Evolutionary conservation across 192 early-diverging fungal species (phyloP).

Genomic region (Phlyctochytrium arcticum): DNA sequence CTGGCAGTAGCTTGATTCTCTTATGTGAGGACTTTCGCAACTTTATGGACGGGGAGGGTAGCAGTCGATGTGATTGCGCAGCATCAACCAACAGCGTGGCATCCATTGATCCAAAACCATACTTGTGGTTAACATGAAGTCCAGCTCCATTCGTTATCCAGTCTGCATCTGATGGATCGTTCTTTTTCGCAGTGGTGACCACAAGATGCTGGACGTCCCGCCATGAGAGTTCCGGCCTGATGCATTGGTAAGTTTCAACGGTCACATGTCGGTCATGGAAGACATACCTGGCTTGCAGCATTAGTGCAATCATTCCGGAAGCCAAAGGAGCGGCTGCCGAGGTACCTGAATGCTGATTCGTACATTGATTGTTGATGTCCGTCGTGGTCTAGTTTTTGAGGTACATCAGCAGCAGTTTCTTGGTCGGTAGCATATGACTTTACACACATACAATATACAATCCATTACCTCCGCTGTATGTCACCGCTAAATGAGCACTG

Average conservation of each 20-base stretch:
- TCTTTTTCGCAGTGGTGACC: slow-evolving; percentile 68
- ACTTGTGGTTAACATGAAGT: slow-evolving; percentile 84
- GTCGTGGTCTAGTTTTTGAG: slow-evolving; percentile 67
- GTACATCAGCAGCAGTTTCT: no score
- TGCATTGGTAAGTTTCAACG: no score
- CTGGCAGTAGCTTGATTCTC: slow-evolving; percentile 6
- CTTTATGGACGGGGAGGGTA: slow-evolving; percentile 60
- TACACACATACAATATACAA: slow-evolving; percentile 64
- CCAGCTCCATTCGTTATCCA: slow-evolving; percentile 72
- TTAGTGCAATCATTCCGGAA: slow-evolving; percentile 86
- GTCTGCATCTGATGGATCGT: slow-evolving; percentile 61
- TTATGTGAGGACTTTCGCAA: slow-evolving; percentile 34
- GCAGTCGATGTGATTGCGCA: slow-evolving; percentile 56
- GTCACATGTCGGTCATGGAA: no score
- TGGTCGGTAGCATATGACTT: no score
- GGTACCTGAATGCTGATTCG: slow-evolving; percentile 80
- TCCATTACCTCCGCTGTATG: slow-evolving; percentile 74
- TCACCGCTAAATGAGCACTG: slow-evolving; percentile 80
- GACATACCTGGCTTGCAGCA: slow-evolving; percentile 53
- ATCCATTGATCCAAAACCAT: slow-evolving; percentile 88
- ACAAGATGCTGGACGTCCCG: slow-evolving; percentile 87
- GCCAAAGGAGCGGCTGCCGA: slow-evolving; percentile 93
- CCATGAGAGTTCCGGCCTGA: slow-evolving; percentile 90
- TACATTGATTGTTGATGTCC: slow-evolving; percentile 72
- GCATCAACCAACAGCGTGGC: slow-evolving; percentile 75